These are phyloP conservation scores for Chlamydomonas sphaeroides DNA, from an alignment of 139 green algal genomes.

Conservation along the genomic window DNA sequence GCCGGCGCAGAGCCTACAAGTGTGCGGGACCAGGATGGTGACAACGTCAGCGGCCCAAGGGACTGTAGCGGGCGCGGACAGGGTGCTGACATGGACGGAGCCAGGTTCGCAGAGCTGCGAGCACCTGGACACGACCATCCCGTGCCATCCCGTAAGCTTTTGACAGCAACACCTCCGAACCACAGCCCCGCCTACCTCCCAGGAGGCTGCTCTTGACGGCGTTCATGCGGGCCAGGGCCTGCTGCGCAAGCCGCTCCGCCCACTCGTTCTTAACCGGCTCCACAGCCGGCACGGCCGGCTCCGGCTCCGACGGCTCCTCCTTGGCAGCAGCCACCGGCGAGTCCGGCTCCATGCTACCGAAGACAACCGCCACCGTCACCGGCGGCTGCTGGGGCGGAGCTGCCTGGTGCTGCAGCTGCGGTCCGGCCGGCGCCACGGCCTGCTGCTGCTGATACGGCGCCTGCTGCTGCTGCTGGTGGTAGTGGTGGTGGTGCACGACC, in stretches of 20 bases:
- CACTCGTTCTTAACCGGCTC: slow-evolving; percentile 46
- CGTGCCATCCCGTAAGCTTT: too few species aligned
- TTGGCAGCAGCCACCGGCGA: not conserved
- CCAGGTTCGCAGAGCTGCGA: too few species aligned
- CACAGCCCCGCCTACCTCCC: too few species aligned
- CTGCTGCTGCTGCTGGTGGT: not conserved
- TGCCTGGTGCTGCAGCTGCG: slow-evolving; percentile 2
- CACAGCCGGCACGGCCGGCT: not conserved
- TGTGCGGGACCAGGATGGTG: too few species aligned
- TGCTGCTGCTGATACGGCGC: not conserved
- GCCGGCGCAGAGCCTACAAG: too few species aligned
- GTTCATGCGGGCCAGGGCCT: slow-evolving; percentile 36
- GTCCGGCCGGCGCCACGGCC: not conserved
- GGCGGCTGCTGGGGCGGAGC: too few species aligned
- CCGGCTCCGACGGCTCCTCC: not conserved
- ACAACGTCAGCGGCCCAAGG: too few species aligned
- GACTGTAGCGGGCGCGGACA: too few species aligned
- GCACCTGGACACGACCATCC: too few species aligned
- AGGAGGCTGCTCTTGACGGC: slow-evolving; percentile 37
- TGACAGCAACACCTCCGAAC: too few species aligned
- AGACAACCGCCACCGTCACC: not conserved
- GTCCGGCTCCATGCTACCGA: not conserved
- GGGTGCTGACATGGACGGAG: too few species aligned
- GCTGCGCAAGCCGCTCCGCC: slow-evolving; percentile 30
- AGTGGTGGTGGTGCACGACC: too few species aligned